These are phyloP conservation scores for Diaporthe citri DNA, from an alignment of 2,329 filamentous ascomycete species.

Conservation along the genomic window DNA sequence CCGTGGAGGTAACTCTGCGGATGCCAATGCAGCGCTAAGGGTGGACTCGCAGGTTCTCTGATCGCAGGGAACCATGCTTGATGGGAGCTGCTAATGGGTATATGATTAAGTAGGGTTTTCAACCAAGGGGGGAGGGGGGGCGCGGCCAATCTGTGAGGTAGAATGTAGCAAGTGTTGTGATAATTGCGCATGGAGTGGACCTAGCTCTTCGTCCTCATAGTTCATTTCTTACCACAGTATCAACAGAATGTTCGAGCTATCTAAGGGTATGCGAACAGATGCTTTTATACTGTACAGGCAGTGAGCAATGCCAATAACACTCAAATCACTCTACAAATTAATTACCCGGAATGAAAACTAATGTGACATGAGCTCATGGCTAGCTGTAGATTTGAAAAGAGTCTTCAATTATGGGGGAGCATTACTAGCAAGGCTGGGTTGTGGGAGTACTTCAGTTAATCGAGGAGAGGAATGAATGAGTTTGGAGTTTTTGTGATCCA, in stretches of 20 bases:
- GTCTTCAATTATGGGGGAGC: neutral
- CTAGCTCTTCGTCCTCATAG: neutral
- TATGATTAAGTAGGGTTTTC: neutral
- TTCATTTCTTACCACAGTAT: neutral
- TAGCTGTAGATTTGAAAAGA: neutral
- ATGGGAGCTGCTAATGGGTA: neutral
- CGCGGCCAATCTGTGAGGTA: too few species aligned
- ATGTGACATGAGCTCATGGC: neutral
- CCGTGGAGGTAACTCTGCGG: neutral
- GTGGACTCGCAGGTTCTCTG: neutral
- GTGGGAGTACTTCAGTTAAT: too few species aligned
- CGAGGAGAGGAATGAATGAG: neutral
- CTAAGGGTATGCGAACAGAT: neutral
- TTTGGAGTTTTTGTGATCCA: neutral
- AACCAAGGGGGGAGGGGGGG: neutral
- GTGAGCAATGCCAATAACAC: neutral
- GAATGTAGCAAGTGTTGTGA: neutral
- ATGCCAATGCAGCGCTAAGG: slow-evolving; percentile 14
- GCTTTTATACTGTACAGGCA: neutral
- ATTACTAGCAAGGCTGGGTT: too few species aligned
- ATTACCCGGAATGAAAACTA: neutral
- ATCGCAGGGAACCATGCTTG: neutral
- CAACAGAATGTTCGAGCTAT: neutral
- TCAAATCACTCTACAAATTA: neutral
- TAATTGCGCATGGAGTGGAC: neutral